Percentiles rank a stretch among this genome's conserved stretches.
Evolutionary conservation across 805 yeast genomes (phyloP).

Genomic region (Teunomyces funiuensis): DNA sequence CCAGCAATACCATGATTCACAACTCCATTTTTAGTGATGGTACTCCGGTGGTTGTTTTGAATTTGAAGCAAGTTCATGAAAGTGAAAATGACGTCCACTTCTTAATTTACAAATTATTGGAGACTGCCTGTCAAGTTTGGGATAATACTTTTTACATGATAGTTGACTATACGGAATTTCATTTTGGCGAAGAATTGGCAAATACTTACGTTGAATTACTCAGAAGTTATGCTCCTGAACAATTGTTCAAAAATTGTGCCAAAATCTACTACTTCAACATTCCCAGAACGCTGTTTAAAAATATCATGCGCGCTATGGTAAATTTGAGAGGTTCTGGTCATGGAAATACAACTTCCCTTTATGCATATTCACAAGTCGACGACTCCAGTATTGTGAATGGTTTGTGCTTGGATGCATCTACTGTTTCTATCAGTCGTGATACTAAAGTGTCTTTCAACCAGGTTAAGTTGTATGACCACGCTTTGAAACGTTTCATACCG

Average conservation of each 20-base stretch:
- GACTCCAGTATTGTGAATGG: conserved; percentile 31
- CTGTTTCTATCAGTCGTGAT: conserved; percentile 35
- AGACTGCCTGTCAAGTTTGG: conserved; percentile 70
- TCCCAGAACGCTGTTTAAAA: conserved; percentile 24
- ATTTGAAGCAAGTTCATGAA: conserved; percentile 34
- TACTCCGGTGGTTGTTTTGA: conserved; percentile 61
- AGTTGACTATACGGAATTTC: conserved; percentile 67
- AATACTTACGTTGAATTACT: conserved; percentile 35
- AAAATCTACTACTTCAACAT: conserved; percentile 53
- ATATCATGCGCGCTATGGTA: conserved; percentile 16
- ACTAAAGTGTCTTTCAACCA: conserved; percentile 35
- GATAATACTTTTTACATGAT: conserved; percentile 61
- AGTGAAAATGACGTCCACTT: conserved; percentile 47
- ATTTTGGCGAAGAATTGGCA: conserved; percentile 25
- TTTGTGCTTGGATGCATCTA: conserved; percentile 36
- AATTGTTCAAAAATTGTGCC: conserved; percentile 51
- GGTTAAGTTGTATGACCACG: conserved; percentile 48
- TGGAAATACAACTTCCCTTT: conserved; percentile 17
- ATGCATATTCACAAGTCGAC: conserved; percentile 36
- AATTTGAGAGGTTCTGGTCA: conserved; percentile 21
- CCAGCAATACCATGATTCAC: conserved; percentile 49
- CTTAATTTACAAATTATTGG: conserved; percentile 59
- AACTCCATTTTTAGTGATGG: conserved; percentile 75
- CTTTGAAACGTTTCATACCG: conserved; percentile 52
- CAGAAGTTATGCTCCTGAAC: conserved; percentile 50